Conservation (phyloP, 2,329 filamentous ascomycete species). For the Nigrospora sphaerica region DNA sequence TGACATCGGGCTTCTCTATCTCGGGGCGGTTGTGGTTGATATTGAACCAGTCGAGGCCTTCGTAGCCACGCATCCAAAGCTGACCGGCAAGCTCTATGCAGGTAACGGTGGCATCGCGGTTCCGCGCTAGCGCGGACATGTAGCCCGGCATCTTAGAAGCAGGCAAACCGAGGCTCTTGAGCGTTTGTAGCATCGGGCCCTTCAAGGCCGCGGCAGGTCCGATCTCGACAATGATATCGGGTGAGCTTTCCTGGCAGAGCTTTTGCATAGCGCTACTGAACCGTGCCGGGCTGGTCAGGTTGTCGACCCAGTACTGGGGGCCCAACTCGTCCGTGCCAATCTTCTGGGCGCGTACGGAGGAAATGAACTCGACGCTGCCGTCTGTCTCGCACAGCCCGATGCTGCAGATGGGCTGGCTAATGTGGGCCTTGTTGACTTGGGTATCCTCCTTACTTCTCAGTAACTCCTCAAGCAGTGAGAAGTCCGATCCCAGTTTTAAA, state of each 20-base stretch:
- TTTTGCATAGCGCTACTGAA: conserved; percentile 10
- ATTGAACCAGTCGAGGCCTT: conserved; percentile 17
- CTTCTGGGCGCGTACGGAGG: conserved; percentile 11
- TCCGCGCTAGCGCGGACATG: conserved; percentile 15
- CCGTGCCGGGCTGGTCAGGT: conserved; percentile 12
- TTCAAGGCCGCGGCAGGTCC: conserved; percentile 14
- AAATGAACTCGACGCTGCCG: conserved; percentile 10
- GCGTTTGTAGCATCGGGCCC: conserved; percentile 13
- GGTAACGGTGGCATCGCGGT: conserved; percentile 11
- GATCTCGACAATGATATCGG: conserved; percentile 12
- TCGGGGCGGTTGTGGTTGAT: not conserved
- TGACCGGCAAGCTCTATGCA: conserved; percentile 17
- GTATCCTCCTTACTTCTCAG: conserved; percentile 10
- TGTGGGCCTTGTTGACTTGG: conserved; percentile 14
- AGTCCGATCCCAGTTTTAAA: conserved; percentile 10
- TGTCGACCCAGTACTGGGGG: conserved; percentile 15
- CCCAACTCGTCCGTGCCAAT: conserved; percentile 10
- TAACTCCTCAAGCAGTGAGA: conserved; percentile 13
- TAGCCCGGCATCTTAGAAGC: conserved; percentile 15
- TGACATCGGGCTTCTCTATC: not conserved
- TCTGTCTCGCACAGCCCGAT: conserved; percentile 5
- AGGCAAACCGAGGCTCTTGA: conserved; percentile 12
- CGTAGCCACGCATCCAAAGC: conserved; percentile 8
- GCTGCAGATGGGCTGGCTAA: conserved; percentile 28
- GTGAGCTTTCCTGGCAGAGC: conserved; percentile 9